phyloP scores from a whole-genome alignment of 1,284 basidiomycete genomes.

The Fomitopsis palustris region DNA sequence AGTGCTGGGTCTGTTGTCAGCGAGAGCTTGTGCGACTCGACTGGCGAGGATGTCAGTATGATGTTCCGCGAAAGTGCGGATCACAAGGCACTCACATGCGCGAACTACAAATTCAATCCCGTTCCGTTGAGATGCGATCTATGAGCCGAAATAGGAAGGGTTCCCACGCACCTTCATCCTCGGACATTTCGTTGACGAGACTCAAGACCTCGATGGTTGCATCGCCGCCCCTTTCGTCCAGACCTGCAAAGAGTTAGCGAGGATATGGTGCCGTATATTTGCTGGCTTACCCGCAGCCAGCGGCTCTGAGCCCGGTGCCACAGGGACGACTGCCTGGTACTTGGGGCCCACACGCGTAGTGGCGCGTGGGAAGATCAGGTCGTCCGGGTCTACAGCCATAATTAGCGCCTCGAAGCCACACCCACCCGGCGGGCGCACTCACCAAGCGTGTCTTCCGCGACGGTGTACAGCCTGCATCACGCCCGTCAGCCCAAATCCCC shows the following conservation, averaged over 20 bases:
- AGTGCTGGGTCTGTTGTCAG: constrained; percentile 49
- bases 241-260: constrained; percentile 18
- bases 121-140: not conserved
- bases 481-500: constrained; percentile 6
- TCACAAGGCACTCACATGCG: constrained; percentile 14
- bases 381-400: constrained; percentile 72
- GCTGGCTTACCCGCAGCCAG: constrained; percentile 35
- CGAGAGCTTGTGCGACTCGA: constrained; percentile 54
- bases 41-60: constrained; percentile 30
- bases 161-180: constrained; percentile 54
- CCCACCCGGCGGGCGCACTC: constrained; percentile 19
- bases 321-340: constrained; percentile 71
- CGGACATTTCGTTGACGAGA: constrained; percentile 55
- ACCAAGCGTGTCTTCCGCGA: constrained; percentile 90
- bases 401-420: constrained; percentile 17
- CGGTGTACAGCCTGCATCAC: constrained; percentile 72
- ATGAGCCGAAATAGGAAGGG: not conserved
- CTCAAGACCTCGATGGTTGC: constrained; percentile 71
- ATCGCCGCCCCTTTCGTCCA: constrained; percentile 67
- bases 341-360: constrained; percentile 86
- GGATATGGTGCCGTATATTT: not conserved
- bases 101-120: constrained; percentile 15
- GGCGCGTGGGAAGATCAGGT: constrained; percentile 90
- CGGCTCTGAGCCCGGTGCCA: constrained; percentile 43
- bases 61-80: not conserved